These are phyloP conservation scores for Fusarium neocosmosporiellum DNA, from an alignment of 2,329 filamentous ascomycete species.

Conservation along the genomic window DNA sequence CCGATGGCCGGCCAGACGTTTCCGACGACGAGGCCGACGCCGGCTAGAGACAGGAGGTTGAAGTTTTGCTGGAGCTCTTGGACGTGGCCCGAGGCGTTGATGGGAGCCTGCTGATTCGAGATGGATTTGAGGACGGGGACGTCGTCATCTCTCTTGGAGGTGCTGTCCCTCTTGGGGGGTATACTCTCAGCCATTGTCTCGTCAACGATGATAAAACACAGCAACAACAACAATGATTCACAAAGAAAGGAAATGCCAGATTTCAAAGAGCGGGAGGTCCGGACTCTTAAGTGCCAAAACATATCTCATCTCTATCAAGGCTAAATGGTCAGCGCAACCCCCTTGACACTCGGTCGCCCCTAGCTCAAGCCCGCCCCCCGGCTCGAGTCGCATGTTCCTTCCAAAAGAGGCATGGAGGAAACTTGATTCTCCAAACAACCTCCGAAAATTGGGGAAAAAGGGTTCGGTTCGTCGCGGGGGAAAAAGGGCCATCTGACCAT, in stretches of 20 bases:
- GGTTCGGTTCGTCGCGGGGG: not conserved
- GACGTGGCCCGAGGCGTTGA: slow-evolving; percentile 56
- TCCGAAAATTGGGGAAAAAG: slow-evolving; percentile 16
- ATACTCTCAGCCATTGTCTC: slow-evolving; percentile 14
- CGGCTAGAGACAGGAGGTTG: slow-evolving; percentile 54
- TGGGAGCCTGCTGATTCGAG: slow-evolving; percentile 3
- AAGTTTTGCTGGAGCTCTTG: slow-evolving; percentile 54
- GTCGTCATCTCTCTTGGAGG: slow-evolving; percentile 12
- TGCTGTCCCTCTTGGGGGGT: slow-evolving; percentile 21
- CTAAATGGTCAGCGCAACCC: not conserved
- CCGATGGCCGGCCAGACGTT: slow-evolving; percentile 59
- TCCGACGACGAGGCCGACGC: slow-evolving; percentile 55
- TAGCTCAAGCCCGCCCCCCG: slow-evolving; percentile 6
- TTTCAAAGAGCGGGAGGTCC: not conserved
- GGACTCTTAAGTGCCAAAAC: not conserved
- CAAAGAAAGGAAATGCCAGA: not conserved
- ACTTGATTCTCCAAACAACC: slow-evolving; percentile 10
- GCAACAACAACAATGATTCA: not conserved
- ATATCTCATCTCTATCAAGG: not conserved
- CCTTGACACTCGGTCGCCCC: slow-evolving; percentile 4
- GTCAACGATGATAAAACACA: not conserved
- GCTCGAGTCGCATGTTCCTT: slow-evolving; percentile 31
- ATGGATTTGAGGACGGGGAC: slow-evolving; percentile 2
- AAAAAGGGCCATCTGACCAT: not conserved
- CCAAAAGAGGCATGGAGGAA: slow-evolving; percentile 25